Conservation (phyloP, 805 yeast genomes). For the Helenozyma rhizophorensis region DNA sequence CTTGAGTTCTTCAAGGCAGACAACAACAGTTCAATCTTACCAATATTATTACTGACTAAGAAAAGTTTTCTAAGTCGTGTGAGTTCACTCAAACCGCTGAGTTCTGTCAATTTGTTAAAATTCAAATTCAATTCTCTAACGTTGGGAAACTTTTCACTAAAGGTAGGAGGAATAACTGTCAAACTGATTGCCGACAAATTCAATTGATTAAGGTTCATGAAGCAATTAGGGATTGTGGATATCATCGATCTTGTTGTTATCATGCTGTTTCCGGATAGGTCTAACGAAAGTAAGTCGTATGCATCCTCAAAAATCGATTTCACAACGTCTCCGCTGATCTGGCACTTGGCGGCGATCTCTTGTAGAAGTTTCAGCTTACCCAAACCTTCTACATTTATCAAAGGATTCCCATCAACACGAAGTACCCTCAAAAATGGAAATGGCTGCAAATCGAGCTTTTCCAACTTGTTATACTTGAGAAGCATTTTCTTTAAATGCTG, state of each 20-base stretch:
- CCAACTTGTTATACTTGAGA: slow-evolving; percentile 35
- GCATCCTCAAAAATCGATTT: slow-evolving; percentile 1
- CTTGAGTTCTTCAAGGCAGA: slow-evolving; percentile 28
- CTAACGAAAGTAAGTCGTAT: slow-evolving; percentile 28
- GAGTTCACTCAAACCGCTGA: slow-evolving; percentile 30
- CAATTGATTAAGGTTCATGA: slow-evolving; percentile 35
- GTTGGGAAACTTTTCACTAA: slow-evolving; percentile 41
- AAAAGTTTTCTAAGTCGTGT: slow-evolving; percentile 35
- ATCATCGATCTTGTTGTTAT: slow-evolving; percentile 2
- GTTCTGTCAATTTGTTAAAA: slow-evolving; percentile 41
- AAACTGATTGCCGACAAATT: slow-evolving; percentile 47
- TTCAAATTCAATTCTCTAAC: slow-evolving; percentile 46
- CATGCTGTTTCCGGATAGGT: slow-evolving; percentile 36
- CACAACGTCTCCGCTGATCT: slow-evolving; percentile 16
- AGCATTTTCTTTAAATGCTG: slow-evolving; percentile 32
- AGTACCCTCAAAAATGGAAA: slow-evolving; percentile 40
- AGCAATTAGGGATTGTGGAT: slow-evolving; percentile 3
- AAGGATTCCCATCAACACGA: slow-evolving; percentile 42
- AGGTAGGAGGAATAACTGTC: slow-evolving; percentile 31
- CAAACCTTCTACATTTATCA: slow-evolving; percentile 23
- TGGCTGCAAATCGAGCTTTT: slow-evolving; percentile 23
- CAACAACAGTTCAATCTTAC: slow-evolving; percentile 29
- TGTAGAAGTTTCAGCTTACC: slow-evolving; percentile 30
- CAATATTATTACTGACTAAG: slow-evolving; percentile 44
- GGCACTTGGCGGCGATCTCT: slow-evolving; percentile 42